Evolutionary conservation across 2,329 filamentous ascomycete genomes (phyloP), one percentile per base, ranked within the genome.

Genomic region (Hypoxylon sp.): DNA sequence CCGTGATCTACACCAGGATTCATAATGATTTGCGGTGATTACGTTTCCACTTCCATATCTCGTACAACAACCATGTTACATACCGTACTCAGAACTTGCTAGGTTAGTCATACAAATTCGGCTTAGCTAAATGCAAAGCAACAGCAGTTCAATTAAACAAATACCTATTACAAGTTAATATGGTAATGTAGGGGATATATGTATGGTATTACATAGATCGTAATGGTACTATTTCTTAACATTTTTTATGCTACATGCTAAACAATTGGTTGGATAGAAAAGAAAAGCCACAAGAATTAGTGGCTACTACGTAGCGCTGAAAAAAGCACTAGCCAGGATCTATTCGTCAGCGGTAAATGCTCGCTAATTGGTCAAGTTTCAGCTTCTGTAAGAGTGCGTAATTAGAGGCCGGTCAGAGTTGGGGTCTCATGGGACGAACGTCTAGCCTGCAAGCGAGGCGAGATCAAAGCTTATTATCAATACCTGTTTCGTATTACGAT

Each of bases 311-410:
- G 46, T 57, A 57, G 46, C 22, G 19, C 33, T 35, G n/a, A 17
- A 33, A 54, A 54, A 22, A 35, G 6, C 44, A 26, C 42, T 62
- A 48, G 39, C 39, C 9, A 24, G 48, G 33, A 35, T 11, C 19
- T 17, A 33, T 67, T 59, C 53, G 42, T 33, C 22, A 58, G 50
- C 19, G 33, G 53, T 10, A 29, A 48, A 17, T 47, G n/a, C 19
- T 57, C 55, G 65, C 35, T 64, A 46, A 67, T 52, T 67, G 55
- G 55, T n/a, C 10, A 58, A 11, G 65, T 68, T 68, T 68, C 65
- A 68, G 46, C 55, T 60, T 29, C 35, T 44, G 60, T 57, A 29
- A 66, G 58, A 6, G 26, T 26, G 46, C 33, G 48, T 59, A 35
- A 39, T 59, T 44, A 11, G 58, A 35, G 52, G 47, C 29, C 19